A percentile compares a stretch with the other conserved stretches of the same genome.
Conservation (phyloP, 169 alveolate species). For the Cryptosporidium muris region DNA sequence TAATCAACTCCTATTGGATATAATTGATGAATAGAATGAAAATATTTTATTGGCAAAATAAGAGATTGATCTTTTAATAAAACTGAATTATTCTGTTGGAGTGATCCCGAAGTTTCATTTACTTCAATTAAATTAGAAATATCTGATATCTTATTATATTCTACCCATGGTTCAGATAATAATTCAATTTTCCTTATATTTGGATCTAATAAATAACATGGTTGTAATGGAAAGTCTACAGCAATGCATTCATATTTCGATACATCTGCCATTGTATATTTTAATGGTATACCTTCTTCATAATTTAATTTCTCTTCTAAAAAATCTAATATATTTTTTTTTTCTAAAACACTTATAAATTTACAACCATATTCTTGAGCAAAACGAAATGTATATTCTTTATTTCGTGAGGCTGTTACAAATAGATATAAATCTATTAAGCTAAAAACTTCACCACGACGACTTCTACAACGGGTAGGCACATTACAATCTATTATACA, state of each 20-base stretch:
- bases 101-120: background rate
- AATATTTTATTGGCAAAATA: background rate
- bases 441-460: constrained; percentile 58
- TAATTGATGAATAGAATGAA: constrained; percentile 45
- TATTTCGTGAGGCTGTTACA: constrained; percentile 16
- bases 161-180: constrained; percentile 44
- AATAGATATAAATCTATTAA: constrained; percentile 49
- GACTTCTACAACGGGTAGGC: constrained; percentile 66
- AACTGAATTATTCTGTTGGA: background rate
- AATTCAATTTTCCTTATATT: constrained; percentile 1
- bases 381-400: constrained; percentile 42
- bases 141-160: constrained; percentile 13
- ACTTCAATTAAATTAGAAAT: background rate
- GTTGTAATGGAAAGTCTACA: constrained; percentile 37
- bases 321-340: constrained; percentile 50
- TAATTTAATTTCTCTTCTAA: constrained; percentile 13
- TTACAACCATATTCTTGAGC: constrained; percentile 53
- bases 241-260: constrained; percentile 40
- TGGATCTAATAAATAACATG: constrained; percentile 38
- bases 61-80: background rate
- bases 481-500: constrained; percentile 20
- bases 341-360: constrained; percentile 54
- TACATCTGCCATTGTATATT: constrained; percentile 26
- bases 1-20: constrained; percentile 56
- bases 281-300: constrained; percentile 36